Percentiles rank a stretch among this genome's conserved stretches.
phyloP scores from a whole-genome alignment of 129 eudicot genomes.

The Lactuca saligna region DNA sequence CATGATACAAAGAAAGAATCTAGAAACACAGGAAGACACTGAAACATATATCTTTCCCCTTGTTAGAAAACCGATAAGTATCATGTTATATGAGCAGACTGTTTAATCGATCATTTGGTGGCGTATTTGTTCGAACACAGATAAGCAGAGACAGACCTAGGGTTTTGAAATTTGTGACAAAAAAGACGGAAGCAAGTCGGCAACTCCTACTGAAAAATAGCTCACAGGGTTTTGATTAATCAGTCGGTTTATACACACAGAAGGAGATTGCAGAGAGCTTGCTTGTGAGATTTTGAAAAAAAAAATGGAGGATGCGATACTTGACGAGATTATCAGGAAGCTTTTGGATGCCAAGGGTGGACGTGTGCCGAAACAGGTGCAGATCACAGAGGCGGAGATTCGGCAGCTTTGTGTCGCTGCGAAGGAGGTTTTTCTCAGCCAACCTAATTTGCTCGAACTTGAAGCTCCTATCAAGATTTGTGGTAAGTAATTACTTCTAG shows the following conservation, averaged over 20 bases:
- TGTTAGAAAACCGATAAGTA: conserved; percentile 6
- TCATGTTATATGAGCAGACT: neutral
- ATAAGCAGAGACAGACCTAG: conserved; percentile 14
- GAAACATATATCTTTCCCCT: neutral
- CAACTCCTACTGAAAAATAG: neutral
- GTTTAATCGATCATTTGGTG: conserved; percentile 5
- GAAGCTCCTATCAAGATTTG: conserved; percentile 88
- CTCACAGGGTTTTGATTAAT: neutral
- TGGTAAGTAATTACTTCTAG: conserved; percentile 38
- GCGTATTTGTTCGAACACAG: neutral
- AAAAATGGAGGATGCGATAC: conserved; percentile 56
- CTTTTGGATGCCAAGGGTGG: conserved; percentile 58
- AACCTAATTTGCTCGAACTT: conserved; percentile 76
- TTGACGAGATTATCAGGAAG: conserved; percentile 57
- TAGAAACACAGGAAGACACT: neutral
- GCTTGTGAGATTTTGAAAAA: conserved; percentile 1
- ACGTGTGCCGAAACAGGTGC: conserved; percentile 58
- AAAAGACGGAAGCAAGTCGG: neutral
- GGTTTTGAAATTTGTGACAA: conserved; percentile 24
- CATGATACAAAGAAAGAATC: neutral
- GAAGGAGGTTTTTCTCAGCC: conserved; percentile 64
- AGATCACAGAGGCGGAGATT: conserved; percentile 65
- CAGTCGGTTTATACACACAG: neutral
- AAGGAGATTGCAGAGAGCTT: neutral
- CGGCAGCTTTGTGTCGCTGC: conserved; percentile 58